Evolutionary conservation across 2,329 filamentous ascomycete species (phyloP).

Genomic region (Clarireedia monteithiana): DNA sequence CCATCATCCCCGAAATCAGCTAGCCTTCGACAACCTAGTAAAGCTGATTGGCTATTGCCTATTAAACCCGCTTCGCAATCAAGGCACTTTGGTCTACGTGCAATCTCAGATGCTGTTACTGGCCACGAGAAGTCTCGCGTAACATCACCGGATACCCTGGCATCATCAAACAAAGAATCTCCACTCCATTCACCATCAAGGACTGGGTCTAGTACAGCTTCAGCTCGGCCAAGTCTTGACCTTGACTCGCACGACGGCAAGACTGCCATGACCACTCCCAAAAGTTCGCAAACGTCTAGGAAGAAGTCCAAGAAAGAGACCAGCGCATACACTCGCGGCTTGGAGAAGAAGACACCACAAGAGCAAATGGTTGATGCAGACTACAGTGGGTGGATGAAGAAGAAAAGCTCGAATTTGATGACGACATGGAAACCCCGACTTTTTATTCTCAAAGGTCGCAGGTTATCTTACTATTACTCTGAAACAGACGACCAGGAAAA

Average conservation of each 20-base stretch:
- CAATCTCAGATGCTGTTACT: constrained; percentile 71
- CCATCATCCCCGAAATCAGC: constrained; percentile 37
- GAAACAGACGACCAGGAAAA: constrained; percentile 90
- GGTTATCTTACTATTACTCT: constrained; percentile 92
- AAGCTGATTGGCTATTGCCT: constrained; percentile 43
- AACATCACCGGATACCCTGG: constrained; percentile 35
- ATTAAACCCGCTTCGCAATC: constrained; percentile 40
- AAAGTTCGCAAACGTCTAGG: constrained; percentile 42
- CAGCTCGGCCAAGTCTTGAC: constrained; percentile 64
- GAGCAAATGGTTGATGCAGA: constrained; percentile 84
- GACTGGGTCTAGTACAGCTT: constrained; percentile 68
- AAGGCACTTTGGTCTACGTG: constrained; percentile 63
- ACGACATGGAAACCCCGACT: constrained; percentile 94
- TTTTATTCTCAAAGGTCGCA: constrained; percentile 88
- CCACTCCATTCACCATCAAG: constrained; percentile 58
- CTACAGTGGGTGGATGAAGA: constrained; percentile 99
- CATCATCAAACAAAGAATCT: constrained; percentile 42
- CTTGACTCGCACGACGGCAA: constrained; percentile 66
- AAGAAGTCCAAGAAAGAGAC: constrained; percentile 89
- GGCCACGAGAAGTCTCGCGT: constrained; percentile 46
- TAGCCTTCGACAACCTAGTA: constrained; percentile 36
- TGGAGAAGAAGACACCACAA: constrained; percentile 71
- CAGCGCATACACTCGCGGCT: constrained; percentile 82
- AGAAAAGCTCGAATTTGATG: constrained; percentile 93
- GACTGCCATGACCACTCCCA: constrained; percentile 40